Evolutionary conservation across 2,329 filamentous ascomycete genomes (phyloP).

Genomic region (Pestalotiopsis fici): DNA sequence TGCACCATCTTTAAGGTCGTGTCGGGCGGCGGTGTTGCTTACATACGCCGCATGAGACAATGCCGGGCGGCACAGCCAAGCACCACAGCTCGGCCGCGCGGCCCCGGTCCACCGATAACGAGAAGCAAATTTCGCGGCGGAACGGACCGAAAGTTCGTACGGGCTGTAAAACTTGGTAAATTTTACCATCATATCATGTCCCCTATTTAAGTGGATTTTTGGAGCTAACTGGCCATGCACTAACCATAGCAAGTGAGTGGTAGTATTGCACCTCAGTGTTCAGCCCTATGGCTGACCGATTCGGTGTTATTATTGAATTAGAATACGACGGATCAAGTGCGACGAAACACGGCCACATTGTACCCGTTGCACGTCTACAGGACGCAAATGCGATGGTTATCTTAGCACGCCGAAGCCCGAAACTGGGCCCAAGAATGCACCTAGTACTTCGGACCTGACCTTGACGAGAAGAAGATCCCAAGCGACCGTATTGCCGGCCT

Average conservation of each 20-base stretch:
- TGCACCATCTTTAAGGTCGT: neutral
- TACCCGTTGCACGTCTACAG: slow-evolving; percentile 25
- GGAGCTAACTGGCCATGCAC: slow-evolving; percentile 7
- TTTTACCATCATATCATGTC: slow-evolving; percentile 12
- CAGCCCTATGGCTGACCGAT: slow-evolving; percentile 15
- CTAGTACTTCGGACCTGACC: slow-evolving; percentile 1
- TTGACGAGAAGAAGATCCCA: neutral
- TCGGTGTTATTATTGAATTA: slow-evolving; percentile 11
- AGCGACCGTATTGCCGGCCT: slow-evolving; percentile 10
- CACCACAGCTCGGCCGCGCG: neutral
- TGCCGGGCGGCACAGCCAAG: neutral
- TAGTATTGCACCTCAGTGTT: slow-evolving; percentile 16
- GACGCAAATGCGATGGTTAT: slow-evolving; percentile 33
- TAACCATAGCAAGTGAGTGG: slow-evolving; percentile 18
- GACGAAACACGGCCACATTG: neutral
- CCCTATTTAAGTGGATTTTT: slow-evolving; percentile 1
- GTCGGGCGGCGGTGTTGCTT: neutral
- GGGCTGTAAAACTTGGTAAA: slow-evolving; percentile 40
- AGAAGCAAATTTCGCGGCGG: slow-evolving; percentile 24
- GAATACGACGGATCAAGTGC: slow-evolving; percentile 3
- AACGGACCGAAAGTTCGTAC: slow-evolving; percentile 40
- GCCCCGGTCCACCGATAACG: neutral
- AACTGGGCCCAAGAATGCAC: slow-evolving; percentile 2
- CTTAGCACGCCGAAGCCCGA: slow-evolving; percentile 10
- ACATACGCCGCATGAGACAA: neutral